Conservation (phyloP, 176 grass and related monocot genomes). For the Saccharum officinarum region DNA sequence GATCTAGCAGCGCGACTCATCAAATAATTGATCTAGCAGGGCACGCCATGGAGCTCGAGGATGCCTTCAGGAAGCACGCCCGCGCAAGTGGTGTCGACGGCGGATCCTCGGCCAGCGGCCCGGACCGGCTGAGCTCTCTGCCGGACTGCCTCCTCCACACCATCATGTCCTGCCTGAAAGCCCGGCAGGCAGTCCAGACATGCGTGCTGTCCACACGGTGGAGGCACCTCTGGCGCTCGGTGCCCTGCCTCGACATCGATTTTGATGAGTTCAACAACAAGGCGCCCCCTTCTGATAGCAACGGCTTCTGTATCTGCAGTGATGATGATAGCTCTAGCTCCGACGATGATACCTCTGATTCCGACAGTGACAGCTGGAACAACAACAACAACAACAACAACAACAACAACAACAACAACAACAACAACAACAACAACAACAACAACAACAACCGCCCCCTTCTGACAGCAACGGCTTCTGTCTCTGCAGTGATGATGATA, state of each 20-base stretch:
- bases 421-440: too few relatives aligned
- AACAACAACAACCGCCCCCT: background rate
- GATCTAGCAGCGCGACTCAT: background rate
- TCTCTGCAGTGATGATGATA: too few relatives aligned
- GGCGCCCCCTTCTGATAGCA: background rate
- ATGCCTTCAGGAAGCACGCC: background rate
- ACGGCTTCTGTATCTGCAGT: too few relatives aligned
- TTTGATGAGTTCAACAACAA: background rate
- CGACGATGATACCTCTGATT: background rate
- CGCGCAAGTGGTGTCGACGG: background rate
- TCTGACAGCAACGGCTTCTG: background rate
- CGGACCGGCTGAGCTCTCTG: background rate
- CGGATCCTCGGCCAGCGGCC: background rate
- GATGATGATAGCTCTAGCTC: too few relatives aligned
- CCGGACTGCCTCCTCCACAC: background rate
- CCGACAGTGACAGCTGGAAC: background rate
- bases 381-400: too few relatives aligned
- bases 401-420: too few relatives aligned
- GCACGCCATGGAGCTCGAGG: background rate
- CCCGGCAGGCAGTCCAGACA: background rate
- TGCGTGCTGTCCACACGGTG: background rate
- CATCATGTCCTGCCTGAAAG: background rate
- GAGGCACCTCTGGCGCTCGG: background rate
- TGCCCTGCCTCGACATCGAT: background rate
- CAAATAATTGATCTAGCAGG: background rate